A percentile compares a stretch with the other conserved stretches of the same genome.
These are phyloP conservation scores for Volvariella surrecta DNA, from an alignment of 1,284 basidiomycete species.

Conservation along the genomic window DNA sequence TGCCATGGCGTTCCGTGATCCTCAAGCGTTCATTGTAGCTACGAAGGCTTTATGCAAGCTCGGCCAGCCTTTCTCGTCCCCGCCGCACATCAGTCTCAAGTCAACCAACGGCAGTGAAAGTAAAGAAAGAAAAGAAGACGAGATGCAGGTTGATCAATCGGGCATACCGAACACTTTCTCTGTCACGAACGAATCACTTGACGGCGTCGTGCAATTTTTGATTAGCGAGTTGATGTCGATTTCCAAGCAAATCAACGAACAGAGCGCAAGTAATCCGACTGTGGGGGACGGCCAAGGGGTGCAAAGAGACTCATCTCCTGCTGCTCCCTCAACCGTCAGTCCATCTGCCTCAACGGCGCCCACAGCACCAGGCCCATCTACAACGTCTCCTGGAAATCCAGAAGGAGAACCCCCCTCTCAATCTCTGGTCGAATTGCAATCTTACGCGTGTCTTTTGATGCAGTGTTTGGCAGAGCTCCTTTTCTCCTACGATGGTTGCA, in stretches of 20 bases:
- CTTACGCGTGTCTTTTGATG: conserved; percentile 85
- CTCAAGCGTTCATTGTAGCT: conserved; percentile 70
- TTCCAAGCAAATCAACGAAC: conserved; percentile 35
- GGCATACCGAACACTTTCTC: conserved; percentile 15
- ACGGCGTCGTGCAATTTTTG: conserved; percentile 66
- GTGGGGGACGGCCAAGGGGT: too few species aligned
- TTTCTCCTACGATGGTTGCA: conserved; percentile 91
- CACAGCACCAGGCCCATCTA: neutral
- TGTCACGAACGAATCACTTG: conserved; percentile 37
- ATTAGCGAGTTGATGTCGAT: conserved; percentile 63
- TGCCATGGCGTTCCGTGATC: conserved; percentile 78
- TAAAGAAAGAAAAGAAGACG: conserved; percentile 19
- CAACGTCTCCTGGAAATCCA: conserved; percentile 3
- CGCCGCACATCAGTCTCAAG: conserved; percentile 62
- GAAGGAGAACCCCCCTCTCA: conserved; percentile 11
- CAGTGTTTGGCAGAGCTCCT: conserved; percentile 88
- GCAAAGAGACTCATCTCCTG: neutral
- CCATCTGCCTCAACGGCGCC: neutral
- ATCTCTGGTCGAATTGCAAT: conserved; percentile 28
- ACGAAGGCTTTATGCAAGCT: conserved; percentile 69
- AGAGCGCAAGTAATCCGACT: neutral
- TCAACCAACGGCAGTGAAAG: conserved; percentile 6
- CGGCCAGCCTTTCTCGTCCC: conserved; percentile 51
- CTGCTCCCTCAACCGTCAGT: neutral
- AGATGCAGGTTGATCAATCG: conserved; percentile 69